phyloP scores from a whole-genome alignment of 169 alveolate species.

The Neospora caninum region DNA sequence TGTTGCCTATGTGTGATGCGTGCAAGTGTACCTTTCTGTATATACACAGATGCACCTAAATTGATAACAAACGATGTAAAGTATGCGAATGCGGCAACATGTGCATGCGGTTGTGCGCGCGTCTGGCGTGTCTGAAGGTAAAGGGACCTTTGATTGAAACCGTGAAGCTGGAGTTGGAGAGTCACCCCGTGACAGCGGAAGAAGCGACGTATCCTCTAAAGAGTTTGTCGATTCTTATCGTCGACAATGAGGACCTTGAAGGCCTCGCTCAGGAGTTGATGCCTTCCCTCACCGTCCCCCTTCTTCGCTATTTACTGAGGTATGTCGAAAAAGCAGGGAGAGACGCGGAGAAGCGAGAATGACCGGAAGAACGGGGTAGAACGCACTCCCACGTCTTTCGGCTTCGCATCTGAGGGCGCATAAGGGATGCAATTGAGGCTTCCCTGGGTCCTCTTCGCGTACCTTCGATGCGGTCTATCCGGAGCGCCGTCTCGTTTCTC shows the following conservation, averaged over 20 bases:
- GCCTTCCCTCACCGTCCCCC: slow-evolving; percentile 41
- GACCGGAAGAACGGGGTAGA: no score
- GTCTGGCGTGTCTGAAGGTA: neutral
- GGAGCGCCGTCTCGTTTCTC: no score
- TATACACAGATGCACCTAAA: neutral
- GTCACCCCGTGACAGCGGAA: neutral
- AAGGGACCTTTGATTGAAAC: neutral
- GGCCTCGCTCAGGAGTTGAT: slow-evolving; percentile 48
- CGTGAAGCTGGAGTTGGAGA: neutral
- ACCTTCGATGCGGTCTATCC: no score
- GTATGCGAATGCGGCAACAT: no score
- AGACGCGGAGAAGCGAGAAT: neutral
- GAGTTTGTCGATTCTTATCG: slow-evolving; percentile 7
- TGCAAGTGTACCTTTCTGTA: no score
- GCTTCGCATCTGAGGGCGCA: no score
- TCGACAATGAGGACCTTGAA: slow-evolving; percentile 35
- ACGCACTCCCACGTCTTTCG: no score
- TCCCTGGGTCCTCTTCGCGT: no score
- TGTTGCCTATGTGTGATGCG: no score
- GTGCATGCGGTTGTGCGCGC: no score
- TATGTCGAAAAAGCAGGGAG: neutral
- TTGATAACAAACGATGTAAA: no score
- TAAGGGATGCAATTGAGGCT: no score
- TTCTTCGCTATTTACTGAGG: slow-evolving; percentile 40
- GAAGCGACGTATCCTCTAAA: slow-evolving; percentile 31